Evolutionary conservation across 352 stramenopile species (phyloP), one percentile per base, ranked within the genome.

Genomic region (Thraustochytrium striatum): DNA sequence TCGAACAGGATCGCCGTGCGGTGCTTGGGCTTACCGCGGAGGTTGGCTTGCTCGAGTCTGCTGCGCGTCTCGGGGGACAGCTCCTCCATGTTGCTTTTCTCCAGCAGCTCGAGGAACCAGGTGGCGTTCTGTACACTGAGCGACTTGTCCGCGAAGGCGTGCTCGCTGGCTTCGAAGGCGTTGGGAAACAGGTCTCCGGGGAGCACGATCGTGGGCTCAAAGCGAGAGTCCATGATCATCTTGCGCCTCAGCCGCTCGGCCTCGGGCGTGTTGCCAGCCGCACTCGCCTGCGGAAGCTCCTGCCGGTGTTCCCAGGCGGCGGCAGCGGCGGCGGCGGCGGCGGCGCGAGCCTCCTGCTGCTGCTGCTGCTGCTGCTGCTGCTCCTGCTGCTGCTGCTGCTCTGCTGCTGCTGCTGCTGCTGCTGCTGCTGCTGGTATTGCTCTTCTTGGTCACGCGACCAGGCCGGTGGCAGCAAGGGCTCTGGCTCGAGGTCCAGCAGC

Each of bases 1-100:
- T 75, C 65, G 11, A 75, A 75, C 16, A 75, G 65, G 30, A 75
- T 68, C 9, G 65, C 65, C 9, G 65, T 75, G 50, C 65, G 65
- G 13, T 75, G 65, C 35, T 75, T 75, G 25, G 44, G 65, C 65
- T 75, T 75, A n/a, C 3, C 39, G 25, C 65, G 44, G 7, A 75
- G 41, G 19, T 61, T 75, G 11, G 65, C 58, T 9, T 75, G 61
- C 52, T 62, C 44, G 50, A 75, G 43, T 25, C 52, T 30, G 11
- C 61, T 43, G 0, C 39, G 43, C 33, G 30, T 9, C 5, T 38
- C 41, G 13, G 8, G 39, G 5, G 44, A 7, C 25, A 75, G 65
- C 36, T 75, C 21, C 65, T 75, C 65, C 65, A 75, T 58, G 50
- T 75, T 75, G 5, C 32, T 61, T 2, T 38, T 16, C 65, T 75